A percentile compares a stretch with the other conserved stretches of the same genome.
Evolutionary conservation across 257 asterid species (phyloP).

Genomic region (Paraleonurus japonicus): DNA sequence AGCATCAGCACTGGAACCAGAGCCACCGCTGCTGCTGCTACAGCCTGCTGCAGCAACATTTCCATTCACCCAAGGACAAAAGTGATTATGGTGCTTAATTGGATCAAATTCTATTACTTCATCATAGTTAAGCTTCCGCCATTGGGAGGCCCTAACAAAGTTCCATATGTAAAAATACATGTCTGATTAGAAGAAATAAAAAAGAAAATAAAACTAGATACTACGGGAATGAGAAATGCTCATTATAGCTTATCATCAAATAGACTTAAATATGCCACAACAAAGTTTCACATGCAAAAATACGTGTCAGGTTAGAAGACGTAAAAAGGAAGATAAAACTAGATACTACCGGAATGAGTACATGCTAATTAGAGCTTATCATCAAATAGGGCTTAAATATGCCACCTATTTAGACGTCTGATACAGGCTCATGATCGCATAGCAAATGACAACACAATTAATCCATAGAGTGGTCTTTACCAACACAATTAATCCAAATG

Average conservation of each 20-base stretch:
- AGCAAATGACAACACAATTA: background rate
- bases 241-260: slow-evolving; percentile 11
- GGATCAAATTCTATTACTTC: slow-evolving; percentile 94
- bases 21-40: slow-evolving; percentile 64
- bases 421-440: slow-evolving; percentile 10
- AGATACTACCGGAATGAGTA: background rate
- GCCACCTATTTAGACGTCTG: slow-evolving; percentile 4
- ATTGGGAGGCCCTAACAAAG: slow-evolving; percentile 67
- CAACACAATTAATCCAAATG: background rate
- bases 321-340: background rate
- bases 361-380: slow-evolving; percentile 8
- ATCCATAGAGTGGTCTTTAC: slow-evolving; percentile 4
- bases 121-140: slow-evolving; percentile 93
- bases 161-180: slow-evolving; percentile 26
- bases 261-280: slow-evolving; percentile 9
- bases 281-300: slow-evolving; percentile 25
- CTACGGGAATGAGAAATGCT: background rate
- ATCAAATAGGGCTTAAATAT: slow-evolving; percentile 2
- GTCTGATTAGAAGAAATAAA: slow-evolving; percentile 16
- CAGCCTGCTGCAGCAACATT: slow-evolving; percentile 99
- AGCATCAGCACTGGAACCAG: slow-evolving; percentile 71
- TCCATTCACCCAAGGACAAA: slow-evolving; percentile 99
- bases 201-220: background rate
- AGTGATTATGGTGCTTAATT: slow-evolving; percentile 82
- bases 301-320: slow-evolving; percentile 18